phyloP scores from a whole-genome alignment of 495 filamentous ascomycete species.

The Trichoderma reesei region DNA sequence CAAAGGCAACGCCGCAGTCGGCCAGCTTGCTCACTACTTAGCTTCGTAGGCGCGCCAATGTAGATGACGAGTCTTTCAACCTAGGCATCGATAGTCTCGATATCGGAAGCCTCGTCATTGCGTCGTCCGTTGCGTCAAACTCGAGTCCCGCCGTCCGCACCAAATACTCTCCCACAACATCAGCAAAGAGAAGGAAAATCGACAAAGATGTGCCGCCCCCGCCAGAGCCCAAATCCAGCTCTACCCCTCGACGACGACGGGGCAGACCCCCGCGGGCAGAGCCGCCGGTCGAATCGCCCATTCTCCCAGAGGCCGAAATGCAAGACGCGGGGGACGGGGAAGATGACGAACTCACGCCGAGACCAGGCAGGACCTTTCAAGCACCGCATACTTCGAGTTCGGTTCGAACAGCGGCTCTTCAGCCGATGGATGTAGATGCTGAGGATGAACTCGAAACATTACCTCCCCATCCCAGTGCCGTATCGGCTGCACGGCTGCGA shows the following conservation, averaged over 20 bases:
- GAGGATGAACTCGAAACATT: conserved; percentile 7
- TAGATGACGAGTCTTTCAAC: conserved; percentile 36
- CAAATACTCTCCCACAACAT: background rate
- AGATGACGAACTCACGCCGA: background rate
- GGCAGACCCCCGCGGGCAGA: background rate
- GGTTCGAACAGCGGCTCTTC: background rate
- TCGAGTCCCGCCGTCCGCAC: background rate
- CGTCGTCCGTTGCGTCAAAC: background rate
- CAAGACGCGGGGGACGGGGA: background rate
- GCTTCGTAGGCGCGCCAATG: conserved; percentile 31
- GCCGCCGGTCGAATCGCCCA: background rate
- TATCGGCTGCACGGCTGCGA: background rate
- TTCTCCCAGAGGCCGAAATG: background rate
- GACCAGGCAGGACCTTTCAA: background rate
- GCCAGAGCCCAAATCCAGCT: background rate
- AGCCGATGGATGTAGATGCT: background rate
- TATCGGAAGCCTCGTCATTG: conserved; percentile 1
- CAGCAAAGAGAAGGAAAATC: background rate
- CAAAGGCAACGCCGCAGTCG: too few relatives aligned
- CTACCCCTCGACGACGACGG: background rate
- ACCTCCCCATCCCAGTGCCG: background rate
- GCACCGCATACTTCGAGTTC: background rate
- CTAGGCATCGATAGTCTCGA: conserved; percentile 29
- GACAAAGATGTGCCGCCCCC: background rate
- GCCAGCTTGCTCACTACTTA: background rate